Evolutionary conservation across 805 yeast genomes (phyloP), one percentile per base, ranked within the genome.

Genomic region (Lipomyces yamanashiensis): DNA sequence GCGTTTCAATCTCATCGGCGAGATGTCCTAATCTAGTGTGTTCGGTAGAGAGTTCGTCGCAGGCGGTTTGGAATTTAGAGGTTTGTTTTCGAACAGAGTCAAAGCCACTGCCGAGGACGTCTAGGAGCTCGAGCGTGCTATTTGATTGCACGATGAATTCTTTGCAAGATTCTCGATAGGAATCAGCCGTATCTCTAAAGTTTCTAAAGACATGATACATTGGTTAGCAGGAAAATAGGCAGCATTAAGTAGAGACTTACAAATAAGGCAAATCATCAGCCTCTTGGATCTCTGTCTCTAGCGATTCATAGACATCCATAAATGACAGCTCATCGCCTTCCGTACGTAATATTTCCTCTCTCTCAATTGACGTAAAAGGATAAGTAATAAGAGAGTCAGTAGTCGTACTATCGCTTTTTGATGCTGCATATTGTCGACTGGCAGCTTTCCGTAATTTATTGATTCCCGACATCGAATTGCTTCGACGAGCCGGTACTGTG

Each of bases 81-180:
- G 96, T 88, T 61, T 87, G 88, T 19, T 74, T 71, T 5, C 86
- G 81, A 7, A 91, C 89, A 13, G 82, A 79, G 56, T 83, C 82
- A 68, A 89, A 84, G 33, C 84, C 82, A 1, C 72, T 63, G 3
- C 85, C 77, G 49, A 90, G 77, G 1, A 78, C 74, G 28, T 81
- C 78, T 57, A 89, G 77, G 17, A 81, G 78, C 1, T 71, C 71
- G 23, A 84, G 74, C 6, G 89, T 77, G 0, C 69, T 59, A 13
- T 77, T 76, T 0, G 90, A 81, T 34, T 84, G 83, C 0, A 69
- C 66, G 0, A 84, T 71, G 52, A 89, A 81, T 52, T 74, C 58
- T 21, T 44, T 52, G 39, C 76, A 74, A n/a, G 69, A 54, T 23
- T 59, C 64, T 15, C 56, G 58, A 44, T 63, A 57, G 12, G 64